phyloP scores from a whole-genome alignment of 768 basidiomycete genomes.

The Rhodotorula diobovata region DNA sequence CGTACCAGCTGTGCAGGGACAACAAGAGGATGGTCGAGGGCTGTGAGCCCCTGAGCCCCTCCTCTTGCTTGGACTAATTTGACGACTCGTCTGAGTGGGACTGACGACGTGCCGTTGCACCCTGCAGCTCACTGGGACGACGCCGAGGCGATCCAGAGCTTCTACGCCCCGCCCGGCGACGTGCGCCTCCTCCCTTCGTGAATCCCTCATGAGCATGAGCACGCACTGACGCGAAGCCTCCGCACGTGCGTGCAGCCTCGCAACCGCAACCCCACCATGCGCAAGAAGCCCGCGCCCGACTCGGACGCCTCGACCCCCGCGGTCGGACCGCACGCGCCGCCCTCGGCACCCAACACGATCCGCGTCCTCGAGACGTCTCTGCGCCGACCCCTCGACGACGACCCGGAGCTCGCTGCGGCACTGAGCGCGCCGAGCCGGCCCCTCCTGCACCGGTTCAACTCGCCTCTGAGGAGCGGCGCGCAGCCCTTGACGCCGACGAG shows the following conservation, averaged over 20 bases:
- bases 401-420: constrained; percentile 12
- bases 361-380: constrained; percentile 43
- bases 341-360: constrained; percentile 44
- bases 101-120: background rate
- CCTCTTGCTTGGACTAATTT: background rate
- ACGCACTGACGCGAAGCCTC: too few relatives aligned
- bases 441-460: constrained; percentile 30
- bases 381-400: constrained; percentile 16
- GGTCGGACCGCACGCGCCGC: background rate
- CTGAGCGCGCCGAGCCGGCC: constrained; percentile 6
- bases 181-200: background rate
- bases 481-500: constrained; percentile 39
- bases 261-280: constrained; percentile 25
- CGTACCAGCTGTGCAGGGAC: constrained; percentile 87
- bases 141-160: constrained; percentile 33
- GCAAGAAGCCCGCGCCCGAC: constrained; percentile 12
- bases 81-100: background rate
- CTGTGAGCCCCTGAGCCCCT: constrained; percentile 3
- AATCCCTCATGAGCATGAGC: background rate
- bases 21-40: constrained; percentile 78
- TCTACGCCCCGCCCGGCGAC: constrained; percentile 31
- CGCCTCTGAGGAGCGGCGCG: constrained; percentile 29
- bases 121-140: constrained; percentile 38
- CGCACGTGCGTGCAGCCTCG: constrained; percentile 13
- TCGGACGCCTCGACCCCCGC: constrained; percentile 20